These are phyloP conservation scores for Dactylorhiza incarnata DNA, from an alignment of 106 monocot genomes.

Conservation along the genomic window DNA sequence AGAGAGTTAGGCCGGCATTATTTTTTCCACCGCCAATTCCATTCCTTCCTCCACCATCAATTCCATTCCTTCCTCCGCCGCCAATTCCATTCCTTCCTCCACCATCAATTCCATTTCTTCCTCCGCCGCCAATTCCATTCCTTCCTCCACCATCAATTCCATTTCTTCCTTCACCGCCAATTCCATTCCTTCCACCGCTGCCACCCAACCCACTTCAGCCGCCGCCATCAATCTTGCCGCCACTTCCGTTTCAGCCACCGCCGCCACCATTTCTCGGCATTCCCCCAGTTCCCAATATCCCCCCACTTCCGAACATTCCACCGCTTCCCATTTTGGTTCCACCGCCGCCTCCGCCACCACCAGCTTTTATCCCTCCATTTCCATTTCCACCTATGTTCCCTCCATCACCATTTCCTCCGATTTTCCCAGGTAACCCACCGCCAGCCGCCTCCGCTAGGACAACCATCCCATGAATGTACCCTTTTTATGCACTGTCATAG, in stretches of 20 bases:
- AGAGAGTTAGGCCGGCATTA: conserved; percentile 10
- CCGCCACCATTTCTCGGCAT: conserved; percentile 7
- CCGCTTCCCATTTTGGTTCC: not conserved
- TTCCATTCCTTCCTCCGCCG: conserved; percentile 3
- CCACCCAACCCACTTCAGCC: conserved; percentile 1
- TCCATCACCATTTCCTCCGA: conserved; percentile 1
- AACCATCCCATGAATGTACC: not conserved
- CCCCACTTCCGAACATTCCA: conserved; percentile 22
- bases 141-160: conserved; percentile 13
- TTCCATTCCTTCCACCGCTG: too few relatives aligned
- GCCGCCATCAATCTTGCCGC: conserved; percentile 4
- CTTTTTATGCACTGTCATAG: not conserved
- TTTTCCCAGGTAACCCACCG: not conserved
- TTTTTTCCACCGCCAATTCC: conserved; percentile 10
- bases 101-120: not conserved
- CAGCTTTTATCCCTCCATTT: not conserved
- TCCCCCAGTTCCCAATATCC: conserved; percentile 1
- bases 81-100: not conserved
- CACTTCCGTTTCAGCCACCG: conserved; percentile 17
- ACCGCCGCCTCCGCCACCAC: not conserved
- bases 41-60: not conserved
- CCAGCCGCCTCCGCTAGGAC: not conserved
- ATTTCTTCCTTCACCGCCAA: conserved; percentile 6
- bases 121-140: conserved; percentile 12
- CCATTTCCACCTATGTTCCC: not conserved